These are phyloP conservation scores for Rhodosporidiobolus sp. DNA, from an alignment of 768 basidiomycete genomes.

Conservation along the genomic window DNA sequence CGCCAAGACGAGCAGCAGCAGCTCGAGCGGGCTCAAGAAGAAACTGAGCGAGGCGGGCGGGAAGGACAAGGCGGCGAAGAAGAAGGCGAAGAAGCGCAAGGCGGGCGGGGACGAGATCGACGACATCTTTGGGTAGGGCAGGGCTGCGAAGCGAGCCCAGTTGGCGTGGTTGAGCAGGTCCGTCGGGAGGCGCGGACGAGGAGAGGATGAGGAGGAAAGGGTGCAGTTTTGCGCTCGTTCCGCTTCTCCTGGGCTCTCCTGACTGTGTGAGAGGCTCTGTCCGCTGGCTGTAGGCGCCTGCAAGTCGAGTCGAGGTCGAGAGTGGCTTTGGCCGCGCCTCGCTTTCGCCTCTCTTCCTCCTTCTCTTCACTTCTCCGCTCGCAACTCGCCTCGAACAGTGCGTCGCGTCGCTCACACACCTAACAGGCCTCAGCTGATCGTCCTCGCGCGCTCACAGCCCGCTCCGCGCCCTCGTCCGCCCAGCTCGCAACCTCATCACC, in stretches of 20 bases:
- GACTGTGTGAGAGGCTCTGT: no score
- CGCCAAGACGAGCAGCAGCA: not conserved
- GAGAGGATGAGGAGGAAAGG: no score
- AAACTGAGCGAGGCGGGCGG: not conserved
- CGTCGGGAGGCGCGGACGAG: not conserved
- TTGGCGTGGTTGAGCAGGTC: not conserved
- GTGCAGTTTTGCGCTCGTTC: no score
- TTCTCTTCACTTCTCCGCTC: not conserved
- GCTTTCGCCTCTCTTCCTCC: not conserved
- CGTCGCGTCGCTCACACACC: not conserved
- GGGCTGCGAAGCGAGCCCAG: not conserved
- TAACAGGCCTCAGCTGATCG: no score
- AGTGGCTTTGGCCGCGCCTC: not conserved
- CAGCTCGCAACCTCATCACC: not conserved
- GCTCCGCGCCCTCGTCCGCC: not conserved
- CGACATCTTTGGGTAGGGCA: slow-evolving; percentile 20
- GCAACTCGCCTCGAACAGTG: no score
- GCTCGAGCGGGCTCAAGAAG: not conserved
- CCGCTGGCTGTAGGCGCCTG: no score
- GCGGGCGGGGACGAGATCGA: slow-evolving; percentile 36
- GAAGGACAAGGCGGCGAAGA: slow-evolving; percentile 20
- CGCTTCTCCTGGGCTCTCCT: no score
- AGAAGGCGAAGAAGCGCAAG: not conserved
- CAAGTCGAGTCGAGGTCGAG: not conserved
- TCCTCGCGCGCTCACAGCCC: not conserved